Conservation (phyloP, 257 asterid species). For the Gardenia jasminoides region DNA sequence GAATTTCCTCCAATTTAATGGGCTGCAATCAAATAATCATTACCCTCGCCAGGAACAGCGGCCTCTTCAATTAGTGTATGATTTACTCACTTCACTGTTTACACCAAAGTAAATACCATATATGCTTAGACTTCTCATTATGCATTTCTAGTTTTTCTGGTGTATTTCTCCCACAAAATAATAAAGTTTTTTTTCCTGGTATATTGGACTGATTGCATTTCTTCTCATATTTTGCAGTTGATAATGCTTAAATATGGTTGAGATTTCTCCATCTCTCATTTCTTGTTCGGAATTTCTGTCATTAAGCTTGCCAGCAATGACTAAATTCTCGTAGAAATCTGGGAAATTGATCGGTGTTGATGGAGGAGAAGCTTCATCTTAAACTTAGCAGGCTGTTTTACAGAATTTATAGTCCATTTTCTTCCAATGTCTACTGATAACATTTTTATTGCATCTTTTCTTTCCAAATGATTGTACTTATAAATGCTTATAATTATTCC, state of each 20-base stretch:
- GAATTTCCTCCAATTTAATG: constrained; percentile 68
- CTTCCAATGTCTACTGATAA: background rate
- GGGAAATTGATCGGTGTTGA: background rate
- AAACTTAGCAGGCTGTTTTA: background rate
- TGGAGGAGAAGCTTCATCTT: background rate
- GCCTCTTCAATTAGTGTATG: constrained; percentile 69
- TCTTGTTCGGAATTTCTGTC: background rate
- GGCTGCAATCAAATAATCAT: constrained; percentile 42
- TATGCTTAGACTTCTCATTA: background rate
- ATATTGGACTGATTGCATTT: background rate
- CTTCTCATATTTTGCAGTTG: background rate
- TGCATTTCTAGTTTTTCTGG: background rate
- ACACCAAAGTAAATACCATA: background rate
- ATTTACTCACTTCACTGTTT: background rate
- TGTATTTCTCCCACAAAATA: too few species aligned
- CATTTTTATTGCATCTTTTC: background rate
- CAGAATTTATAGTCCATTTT: background rate
- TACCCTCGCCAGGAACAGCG: constrained; percentile 55
- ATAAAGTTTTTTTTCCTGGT: background rate
- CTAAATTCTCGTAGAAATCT: background rate
- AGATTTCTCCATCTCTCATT: background rate
- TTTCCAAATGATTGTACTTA: background rate
- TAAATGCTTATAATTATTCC: background rate
- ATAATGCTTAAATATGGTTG: background rate
- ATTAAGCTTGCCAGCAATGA: background rate